A percentile compares a stretch with the other conserved stretches of the same genome.
phyloP scores from a whole-genome alignment of 2,329 filamentous ascomycete genomes.

The Salinomyces thailandicus region DNA sequence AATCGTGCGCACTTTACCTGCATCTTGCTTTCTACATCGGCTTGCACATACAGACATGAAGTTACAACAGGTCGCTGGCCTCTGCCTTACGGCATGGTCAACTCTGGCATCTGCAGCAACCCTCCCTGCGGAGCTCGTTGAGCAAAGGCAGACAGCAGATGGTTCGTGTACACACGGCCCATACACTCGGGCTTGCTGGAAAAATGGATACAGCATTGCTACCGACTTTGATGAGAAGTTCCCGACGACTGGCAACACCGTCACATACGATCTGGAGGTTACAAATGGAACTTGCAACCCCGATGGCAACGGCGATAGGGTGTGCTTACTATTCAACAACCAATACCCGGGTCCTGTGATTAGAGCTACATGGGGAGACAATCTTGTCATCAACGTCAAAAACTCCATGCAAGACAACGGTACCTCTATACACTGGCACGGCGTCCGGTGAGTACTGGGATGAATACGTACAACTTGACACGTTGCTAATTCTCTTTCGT shows the following conservation, averaged over 20 bases:
- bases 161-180: constrained; percentile 31
- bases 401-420: constrained; percentile 36
- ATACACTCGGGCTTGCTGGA: constrained; percentile 33
- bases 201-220: constrained; percentile 32
- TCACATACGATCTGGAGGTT: constrained; percentile 25
- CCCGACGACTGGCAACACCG: constrained; percentile 30
- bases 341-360: constrained; percentile 58
- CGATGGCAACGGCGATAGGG: constrained; percentile 27
- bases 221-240: constrained; percentile 38
- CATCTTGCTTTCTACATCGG: neutral
- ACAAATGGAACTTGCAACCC: constrained; percentile 28
- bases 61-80: neutral
- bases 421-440: constrained; percentile 43
- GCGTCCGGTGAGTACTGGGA: no score
- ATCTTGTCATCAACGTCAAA: constrained; percentile 22
- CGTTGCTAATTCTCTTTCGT: no score
- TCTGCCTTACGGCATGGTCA: constrained; percentile 5
- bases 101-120: constrained; percentile 5
- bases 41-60: neutral
- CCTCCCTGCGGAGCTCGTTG: constrained; percentile 1
- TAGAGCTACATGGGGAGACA: constrained; percentile 32
- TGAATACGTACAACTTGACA: no score
- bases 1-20: neutral
- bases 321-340: constrained; percentile 47
- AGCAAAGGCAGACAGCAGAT: constrained; percentile 6